Percentiles rank a stretch among this genome's conserved stretches.
Conservation (phyloP, 2,329 filamentous ascomycete genomes). For the Paraphaeosphaeria sporulosa region DNA sequence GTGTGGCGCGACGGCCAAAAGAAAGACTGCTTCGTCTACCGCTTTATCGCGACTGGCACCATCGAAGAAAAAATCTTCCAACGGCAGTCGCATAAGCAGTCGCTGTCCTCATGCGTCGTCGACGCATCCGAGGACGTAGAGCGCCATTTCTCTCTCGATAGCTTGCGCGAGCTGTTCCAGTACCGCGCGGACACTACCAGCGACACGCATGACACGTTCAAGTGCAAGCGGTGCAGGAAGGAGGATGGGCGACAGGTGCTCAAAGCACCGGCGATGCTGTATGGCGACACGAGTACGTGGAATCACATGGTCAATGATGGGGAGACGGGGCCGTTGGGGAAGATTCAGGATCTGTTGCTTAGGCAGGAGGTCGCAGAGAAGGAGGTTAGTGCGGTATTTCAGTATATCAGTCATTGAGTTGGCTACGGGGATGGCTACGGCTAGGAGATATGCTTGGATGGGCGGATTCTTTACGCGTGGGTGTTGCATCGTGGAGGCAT, state of each 20-base stretch:
- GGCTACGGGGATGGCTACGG: not conserved
- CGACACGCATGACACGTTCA: constrained; percentile 98
- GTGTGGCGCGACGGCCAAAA: constrained; percentile 99
- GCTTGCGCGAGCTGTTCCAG: constrained; percentile 90
- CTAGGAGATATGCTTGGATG: not conserved
- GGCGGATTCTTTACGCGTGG: not conserved
- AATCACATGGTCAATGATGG: constrained; percentile 91
- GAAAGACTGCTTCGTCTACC: constrained; percentile 99
- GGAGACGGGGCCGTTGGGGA: constrained; percentile 69
- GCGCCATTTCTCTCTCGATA: constrained; percentile 92
- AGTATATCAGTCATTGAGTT: constrained; percentile 89
- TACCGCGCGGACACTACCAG: constrained; percentile 84
- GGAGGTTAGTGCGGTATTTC: constrained; percentile 93
- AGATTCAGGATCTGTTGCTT: constrained; percentile 89
- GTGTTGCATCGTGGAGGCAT: not conserved
- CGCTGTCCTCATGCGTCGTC: constrained; percentile 92
- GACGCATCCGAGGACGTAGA: constrained; percentile 97
- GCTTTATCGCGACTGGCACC: constrained; percentile 97
- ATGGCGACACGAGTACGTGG: constrained; percentile 99
- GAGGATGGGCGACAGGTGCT: constrained; percentile 85
- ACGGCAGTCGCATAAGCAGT: constrained; percentile 97
- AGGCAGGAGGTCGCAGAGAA: constrained; percentile 81
- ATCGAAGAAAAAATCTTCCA: constrained; percentile 99
- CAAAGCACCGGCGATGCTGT: constrained; percentile 93
- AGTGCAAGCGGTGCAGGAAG: constrained; percentile 88